phyloP scores from a whole-genome alignment of 78 protist species.

The Protostelium mycophagum region DNA sequence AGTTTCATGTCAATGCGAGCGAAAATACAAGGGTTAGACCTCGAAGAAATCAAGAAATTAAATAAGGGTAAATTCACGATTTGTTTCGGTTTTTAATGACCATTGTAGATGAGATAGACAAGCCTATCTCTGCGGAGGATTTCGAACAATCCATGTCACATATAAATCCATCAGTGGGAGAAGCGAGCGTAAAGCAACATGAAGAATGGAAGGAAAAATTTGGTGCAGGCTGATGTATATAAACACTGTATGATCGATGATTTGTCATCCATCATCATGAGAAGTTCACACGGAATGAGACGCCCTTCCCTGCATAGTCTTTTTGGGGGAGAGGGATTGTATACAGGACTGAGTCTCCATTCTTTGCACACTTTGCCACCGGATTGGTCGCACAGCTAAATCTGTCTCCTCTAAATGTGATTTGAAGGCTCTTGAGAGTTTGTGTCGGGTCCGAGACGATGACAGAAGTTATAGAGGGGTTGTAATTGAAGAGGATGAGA shows the following conservation, averaged over 20 bases:
- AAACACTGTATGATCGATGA: too few species aligned
- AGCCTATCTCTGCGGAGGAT: slow-evolving; percentile 41
- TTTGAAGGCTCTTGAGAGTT: neutral
- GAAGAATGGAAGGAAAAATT: slow-evolving; percentile 39
- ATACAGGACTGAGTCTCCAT: too few species aligned
- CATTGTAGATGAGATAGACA: slow-evolving; percentile 5
- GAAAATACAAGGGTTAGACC: slow-evolving; percentile 18
- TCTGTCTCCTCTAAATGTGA: too few species aligned
- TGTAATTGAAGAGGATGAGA: neutral
- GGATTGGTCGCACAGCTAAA: too few species aligned
- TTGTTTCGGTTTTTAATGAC: neutral
- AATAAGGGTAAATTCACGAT: neutral
- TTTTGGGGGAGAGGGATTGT: too few species aligned
- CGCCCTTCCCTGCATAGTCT: too few species aligned
- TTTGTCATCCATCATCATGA: too few species aligned
- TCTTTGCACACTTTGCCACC: too few species aligned
- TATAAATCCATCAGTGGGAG: slow-evolving; percentile 6
- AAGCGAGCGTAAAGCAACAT: slow-evolving; percentile 26
- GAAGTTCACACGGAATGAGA: too few species aligned
- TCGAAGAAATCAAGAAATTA: slow-evolving; percentile 25
- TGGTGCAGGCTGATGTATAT: slow-evolving; percentile 28
- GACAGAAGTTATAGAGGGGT: neutral
- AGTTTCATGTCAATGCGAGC: slow-evolving; percentile 62
- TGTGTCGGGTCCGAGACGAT: neutral
- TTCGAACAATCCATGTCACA: slow-evolving; percentile 4